Base-by-base conservation (phyloP, 305 asterid species). In the Plantago lanceolata region DNA sequence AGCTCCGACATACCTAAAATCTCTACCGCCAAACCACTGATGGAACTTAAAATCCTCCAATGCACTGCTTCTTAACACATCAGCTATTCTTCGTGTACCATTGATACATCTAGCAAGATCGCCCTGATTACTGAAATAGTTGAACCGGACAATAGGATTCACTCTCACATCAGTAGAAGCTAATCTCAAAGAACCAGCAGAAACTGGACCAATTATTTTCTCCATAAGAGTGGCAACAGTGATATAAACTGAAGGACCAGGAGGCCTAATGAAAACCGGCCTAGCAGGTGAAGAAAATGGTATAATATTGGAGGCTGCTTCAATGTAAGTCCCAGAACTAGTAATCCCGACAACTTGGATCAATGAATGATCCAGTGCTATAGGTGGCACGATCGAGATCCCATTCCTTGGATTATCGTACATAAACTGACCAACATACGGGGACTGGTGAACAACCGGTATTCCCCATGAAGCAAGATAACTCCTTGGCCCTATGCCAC, bases 311-410 rank as follows among this genome's bases (percentile, higher is more conserved):
- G 99, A 87, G 48, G 97, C 96, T n/a, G 97, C 97, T 70, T 93
- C 97, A 0, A 93, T 73, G 50, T 82, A 93, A 55, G 84, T 72
- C 8, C 99, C 99, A 0, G 88, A 71, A 50, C 56, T 64, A 0
- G 96, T 87, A 3, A 93, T 86, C n/a, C 99, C 97, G 3, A 85
- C 99, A 8, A 93, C 94, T 67, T 93, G 97, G 29, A 93, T 86
- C 59, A 90, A 56, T 0, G 97, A 85, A 24, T 89, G 95, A 16
- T 88, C 96, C 45, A 90, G 49, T 0, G 95, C 95, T 69, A 77
- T 62, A 0, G 96, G 85, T 0, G 97, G 90, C 54, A 87, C 79
- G 26, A 93, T 83, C 2, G 96, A 87, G 64, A 93, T 93, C 13
- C 94, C 99, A 44, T 87, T 90, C 65, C 95, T 83, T 2, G 97